These are phyloP conservation scores for Heliocybe sulcata DNA, from an alignment of 1,284 basidiomycete genomes.

Conservation along the genomic window DNA sequence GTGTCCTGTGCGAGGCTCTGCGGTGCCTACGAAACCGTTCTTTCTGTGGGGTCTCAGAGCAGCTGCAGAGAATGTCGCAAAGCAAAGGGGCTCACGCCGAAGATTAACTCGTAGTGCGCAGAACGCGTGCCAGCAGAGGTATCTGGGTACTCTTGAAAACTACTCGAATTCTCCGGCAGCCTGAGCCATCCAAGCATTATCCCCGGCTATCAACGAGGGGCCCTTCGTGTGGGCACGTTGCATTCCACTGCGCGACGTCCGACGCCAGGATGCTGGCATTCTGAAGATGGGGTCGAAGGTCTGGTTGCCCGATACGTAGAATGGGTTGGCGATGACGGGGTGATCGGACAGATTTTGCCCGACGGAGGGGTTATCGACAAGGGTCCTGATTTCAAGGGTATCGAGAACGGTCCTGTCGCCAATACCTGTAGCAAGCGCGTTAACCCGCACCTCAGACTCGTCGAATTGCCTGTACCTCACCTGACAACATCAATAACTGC, in stretches of 20 bases:
- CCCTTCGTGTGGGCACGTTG: constrained; percentile 10
- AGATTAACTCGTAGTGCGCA: constrained; percentile 12
- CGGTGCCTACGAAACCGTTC: neutral
- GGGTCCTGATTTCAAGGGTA: constrained; percentile 18
- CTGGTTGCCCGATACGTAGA: constrained; percentile 21
- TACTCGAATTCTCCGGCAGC: constrained; percentile 8
- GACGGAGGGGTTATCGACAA: constrained; percentile 27
- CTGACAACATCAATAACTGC: neutral
- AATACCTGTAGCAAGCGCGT: constrained; percentile 26
- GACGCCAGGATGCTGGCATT: constrained; percentile 14
- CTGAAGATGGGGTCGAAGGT: constrained; percentile 16
- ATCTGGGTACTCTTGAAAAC: constrained; percentile 11
- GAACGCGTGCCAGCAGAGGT: constrained; percentile 12
- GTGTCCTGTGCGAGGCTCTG: constrained; percentile 1
- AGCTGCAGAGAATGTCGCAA: neutral
- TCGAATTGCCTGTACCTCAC: neutral
- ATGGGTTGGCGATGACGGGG: constrained; percentile 19
- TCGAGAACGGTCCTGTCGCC: constrained; percentile 23
- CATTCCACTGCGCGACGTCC: constrained; percentile 21
- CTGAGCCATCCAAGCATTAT: constrained; percentile 7
- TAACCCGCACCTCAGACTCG: neutral
- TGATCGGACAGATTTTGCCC: constrained; percentile 39
- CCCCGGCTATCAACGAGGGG: neutral
- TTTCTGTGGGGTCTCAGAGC: neutral
- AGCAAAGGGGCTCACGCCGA: constrained; percentile 3